Evolutionary conservation across 2,329 filamentous ascomycete genomes (phyloP).

Genomic region (Aspergillus tanneri): DNA sequence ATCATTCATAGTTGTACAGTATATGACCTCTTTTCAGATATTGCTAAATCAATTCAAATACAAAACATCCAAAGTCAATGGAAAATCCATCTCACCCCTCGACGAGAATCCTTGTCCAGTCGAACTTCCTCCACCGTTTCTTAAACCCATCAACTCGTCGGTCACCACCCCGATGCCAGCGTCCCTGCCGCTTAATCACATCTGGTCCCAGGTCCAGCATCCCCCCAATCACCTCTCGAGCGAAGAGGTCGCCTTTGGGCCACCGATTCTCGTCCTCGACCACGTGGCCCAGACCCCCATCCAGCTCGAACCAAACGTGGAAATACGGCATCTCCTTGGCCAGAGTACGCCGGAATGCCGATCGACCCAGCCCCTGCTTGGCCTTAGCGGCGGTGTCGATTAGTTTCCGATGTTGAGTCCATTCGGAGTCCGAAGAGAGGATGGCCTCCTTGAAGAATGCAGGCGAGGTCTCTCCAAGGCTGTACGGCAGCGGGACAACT

Average conservation of each 20-base stretch:
- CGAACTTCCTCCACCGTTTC: slow-evolving; percentile 87
- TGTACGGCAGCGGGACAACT: slow-evolving; percentile 83
- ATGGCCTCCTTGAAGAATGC: slow-evolving; percentile 97
- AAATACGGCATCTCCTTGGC: slow-evolving; percentile 99
- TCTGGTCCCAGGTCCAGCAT: slow-evolving; percentile 83
- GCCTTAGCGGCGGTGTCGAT: slow-evolving; percentile 73
- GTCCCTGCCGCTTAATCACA: slow-evolving; percentile 83
- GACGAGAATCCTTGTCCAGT: slow-evolving; percentile 71
- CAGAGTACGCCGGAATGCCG: slow-evolving; percentile 77
- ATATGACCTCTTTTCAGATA: too few species aligned
- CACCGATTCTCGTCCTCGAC: slow-evolving; percentile 83
- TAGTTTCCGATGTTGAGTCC: slow-evolving; percentile 91
- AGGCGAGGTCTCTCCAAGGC: slow-evolving; percentile 84
- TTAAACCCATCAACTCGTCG: slow-evolving; percentile 71
- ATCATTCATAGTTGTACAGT: too few species aligned
- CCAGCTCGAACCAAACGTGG: slow-evolving; percentile 90
- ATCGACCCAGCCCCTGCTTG: slow-evolving; percentile 66
- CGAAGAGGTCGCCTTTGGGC: slow-evolving; percentile 90
- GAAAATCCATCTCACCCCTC: slow-evolving; percentile 40
- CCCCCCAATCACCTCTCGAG: slow-evolving; percentile 84
- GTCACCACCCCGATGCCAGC: slow-evolving; percentile 71
- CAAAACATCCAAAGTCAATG: not conserved
- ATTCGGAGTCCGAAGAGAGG: slow-evolving; percentile 82
- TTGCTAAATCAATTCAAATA: too few species aligned
- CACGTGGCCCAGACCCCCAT: slow-evolving; percentile 88